These are phyloP conservation scores for Coemansia sp. DNA, from an alignment of 192 early-diverging fungal species.

Conservation along the genomic window DNA sequence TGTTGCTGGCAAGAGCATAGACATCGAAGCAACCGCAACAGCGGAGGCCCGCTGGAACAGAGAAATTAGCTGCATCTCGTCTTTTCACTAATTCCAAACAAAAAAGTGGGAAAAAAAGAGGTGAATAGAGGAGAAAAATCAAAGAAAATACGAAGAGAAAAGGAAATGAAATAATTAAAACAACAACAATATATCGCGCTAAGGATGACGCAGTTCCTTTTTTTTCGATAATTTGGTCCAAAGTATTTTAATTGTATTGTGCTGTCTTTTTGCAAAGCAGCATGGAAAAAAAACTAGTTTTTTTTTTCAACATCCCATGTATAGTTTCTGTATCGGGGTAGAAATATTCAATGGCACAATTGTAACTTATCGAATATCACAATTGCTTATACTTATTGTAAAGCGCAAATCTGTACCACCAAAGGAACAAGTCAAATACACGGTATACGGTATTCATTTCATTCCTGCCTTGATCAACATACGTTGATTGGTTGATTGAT, in stretches of 20 bases:
- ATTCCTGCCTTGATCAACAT: no score
- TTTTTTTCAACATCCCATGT: no score
- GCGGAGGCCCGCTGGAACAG: constrained; percentile 9
- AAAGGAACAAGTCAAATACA: no score
- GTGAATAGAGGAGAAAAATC: background rate
- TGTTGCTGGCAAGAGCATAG: background rate
- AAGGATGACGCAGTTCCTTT: background rate
- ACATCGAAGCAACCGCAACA: constrained; percentile 7
- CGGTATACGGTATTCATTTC: no score
- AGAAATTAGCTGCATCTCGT: background rate
- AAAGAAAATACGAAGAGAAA: background rate
- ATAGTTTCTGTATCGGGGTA: no score
- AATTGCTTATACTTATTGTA: no score
- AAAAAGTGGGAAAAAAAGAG: background rate
- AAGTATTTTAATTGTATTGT: background rate
- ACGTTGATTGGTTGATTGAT: no score
- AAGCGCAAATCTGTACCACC: no score
- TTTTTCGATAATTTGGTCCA: background rate
- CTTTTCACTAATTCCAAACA: background rate
- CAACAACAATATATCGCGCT: background rate
- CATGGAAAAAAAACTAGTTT: no score
- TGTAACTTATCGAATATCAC: no score
- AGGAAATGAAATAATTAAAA: background rate
- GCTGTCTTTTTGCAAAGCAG: background rate
- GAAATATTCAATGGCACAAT: no score